Evolutionary conservation across 2,329 filamentous ascomycete genomes (phyloP), one percentile per base, ranked within the genome.

Genomic region (Epichloe amarillans): DNA sequence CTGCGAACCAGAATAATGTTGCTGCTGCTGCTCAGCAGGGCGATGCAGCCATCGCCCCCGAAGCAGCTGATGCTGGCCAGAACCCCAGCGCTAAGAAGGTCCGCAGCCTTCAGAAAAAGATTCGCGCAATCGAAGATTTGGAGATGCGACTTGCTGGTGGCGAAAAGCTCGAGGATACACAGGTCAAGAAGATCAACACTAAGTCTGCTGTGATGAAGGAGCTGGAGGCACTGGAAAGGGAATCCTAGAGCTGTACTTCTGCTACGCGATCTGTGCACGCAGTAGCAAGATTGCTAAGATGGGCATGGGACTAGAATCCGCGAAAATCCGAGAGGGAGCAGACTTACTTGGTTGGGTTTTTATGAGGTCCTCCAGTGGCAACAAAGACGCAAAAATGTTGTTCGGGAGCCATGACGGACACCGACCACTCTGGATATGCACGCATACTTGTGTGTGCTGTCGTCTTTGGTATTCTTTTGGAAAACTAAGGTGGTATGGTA

Each of bases 81-180:
- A 83, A 68, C 58, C 83, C 86, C n/a, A 81, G 86, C 55, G 89
- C 94, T 43, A 98, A 97, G 81, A 98, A 97, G 75, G 80, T 96
- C 55, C 79, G 93, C 51, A 88, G 88, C 53, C 76, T 98, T 55
- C 77, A 95, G 66, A 98, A 98, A 80, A 98, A 98, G 78, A 86
- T 98, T 55, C 82, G 93, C 19, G 93, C 93, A 11, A 98, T 98
- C 63, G 93, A 98, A 64, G 93, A 98, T 66, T 73, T 98, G 54
- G 95, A 97, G 75, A 96, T 97, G 90, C 82, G 93, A 51, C 82
- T 90, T 58, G 93, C 91, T 3, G 84, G 85, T 36, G 91, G 91
- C 5, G 93, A 98, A 76, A 97, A 96, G 76, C 73, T 98, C 54
- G 93, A 98, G 72, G 91, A 96, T 63, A 98, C 93, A 35, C 93